These are phyloP conservation scores for Dentipellis fragilis DNA, from an alignment of 768 basidiomycete genomes.

Conservation along the genomic window DNA sequence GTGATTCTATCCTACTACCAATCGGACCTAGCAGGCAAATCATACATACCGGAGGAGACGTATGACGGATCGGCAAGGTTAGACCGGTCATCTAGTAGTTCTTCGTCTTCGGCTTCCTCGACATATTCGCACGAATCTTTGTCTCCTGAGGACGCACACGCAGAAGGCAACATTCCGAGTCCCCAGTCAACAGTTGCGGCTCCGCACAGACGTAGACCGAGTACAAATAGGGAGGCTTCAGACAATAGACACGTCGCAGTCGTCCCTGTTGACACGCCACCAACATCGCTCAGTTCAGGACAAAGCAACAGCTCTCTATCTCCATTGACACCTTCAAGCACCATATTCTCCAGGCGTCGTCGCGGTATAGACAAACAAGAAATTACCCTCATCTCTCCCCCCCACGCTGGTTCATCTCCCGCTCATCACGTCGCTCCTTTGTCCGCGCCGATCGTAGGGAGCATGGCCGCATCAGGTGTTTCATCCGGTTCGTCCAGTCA, in stretches of 20 bases:
- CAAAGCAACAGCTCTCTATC: slow-evolving; percentile 9
- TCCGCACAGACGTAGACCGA: background rate
- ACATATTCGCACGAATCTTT: slow-evolving; percentile 1
- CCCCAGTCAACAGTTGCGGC: background rate
- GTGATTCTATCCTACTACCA: slow-evolving; percentile 45
- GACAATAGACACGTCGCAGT: slow-evolving; percentile 62
- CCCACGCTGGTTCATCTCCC: too few relatives aligned
- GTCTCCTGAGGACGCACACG: background rate
- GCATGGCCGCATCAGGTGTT: background rate
- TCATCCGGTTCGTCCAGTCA: background rate
- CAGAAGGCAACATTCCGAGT: background rate
- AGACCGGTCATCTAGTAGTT: background rate
- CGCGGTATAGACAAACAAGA: too few relatives aligned
- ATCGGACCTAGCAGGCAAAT: slow-evolving; percentile 35
- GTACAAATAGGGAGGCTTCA: slow-evolving; percentile 37
- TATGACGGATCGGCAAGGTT: background rate
- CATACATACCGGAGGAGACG: slow-evolving; percentile 14
- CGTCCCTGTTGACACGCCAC: slow-evolving; percentile 43
- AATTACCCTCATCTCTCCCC: too few relatives aligned
- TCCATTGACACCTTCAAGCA: background rate
- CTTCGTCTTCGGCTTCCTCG: slow-evolving; percentile 18
- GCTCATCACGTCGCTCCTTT: background rate
- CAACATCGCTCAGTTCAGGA: slow-evolving; percentile 17
- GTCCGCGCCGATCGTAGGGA: background rate
- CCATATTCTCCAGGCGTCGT: background rate